These are phyloP conservation scores for Angophora floribunda DNA, from an alignment of 345 rosid genomes.

Conservation along the genomic window DNA sequence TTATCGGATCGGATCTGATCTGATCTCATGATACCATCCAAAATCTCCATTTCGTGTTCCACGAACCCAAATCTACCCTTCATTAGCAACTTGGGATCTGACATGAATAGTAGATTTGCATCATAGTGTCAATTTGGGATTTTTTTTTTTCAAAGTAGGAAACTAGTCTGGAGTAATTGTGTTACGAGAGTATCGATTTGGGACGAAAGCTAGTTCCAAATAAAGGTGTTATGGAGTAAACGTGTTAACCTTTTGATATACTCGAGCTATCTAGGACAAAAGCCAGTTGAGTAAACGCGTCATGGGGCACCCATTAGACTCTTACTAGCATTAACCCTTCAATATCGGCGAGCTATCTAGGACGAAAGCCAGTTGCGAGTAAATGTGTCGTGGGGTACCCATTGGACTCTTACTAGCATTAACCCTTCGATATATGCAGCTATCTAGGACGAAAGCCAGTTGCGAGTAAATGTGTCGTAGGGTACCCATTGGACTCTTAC, in stretches of 20 bases:
- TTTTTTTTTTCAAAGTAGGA: fast-evolving
- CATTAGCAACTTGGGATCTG: neutral
- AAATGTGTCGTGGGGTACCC: no score
- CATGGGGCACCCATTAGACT: no score
- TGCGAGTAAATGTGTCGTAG: no score
- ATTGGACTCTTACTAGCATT: no score
- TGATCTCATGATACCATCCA: neutral
- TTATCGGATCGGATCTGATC: neutral
- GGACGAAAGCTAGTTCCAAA: neutral
- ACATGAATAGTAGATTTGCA: neutral
- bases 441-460: neutral
- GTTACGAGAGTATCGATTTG: fast-evolving
- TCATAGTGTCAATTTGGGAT: neutral
- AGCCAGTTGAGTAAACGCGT: neutral
- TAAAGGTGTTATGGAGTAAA: neutral
- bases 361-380: neutral
- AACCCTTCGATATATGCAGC: no score
- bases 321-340: neutral
- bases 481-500: no score
- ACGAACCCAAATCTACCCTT: neutral
- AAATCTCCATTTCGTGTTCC: neutral
- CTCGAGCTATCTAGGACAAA: neutral
- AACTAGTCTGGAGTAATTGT: neutral
- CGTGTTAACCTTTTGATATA: neutral
- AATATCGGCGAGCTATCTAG: neutral